phyloP scores from a whole-genome alignment of 257 asterid species.

The Capsicum pubescens region DNA sequence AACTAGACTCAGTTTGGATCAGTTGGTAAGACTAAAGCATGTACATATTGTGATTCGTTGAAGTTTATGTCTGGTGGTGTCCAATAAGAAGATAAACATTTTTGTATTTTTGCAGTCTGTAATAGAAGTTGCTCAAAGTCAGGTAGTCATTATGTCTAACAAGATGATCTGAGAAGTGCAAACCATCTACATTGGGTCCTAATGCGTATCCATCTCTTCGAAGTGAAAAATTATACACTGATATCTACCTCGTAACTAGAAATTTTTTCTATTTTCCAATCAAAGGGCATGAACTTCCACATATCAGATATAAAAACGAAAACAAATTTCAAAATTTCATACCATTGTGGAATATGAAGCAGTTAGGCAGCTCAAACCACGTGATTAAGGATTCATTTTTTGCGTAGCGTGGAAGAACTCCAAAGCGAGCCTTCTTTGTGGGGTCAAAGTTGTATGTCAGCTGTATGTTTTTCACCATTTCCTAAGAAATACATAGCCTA shows the following conservation, averaged over 20 bases:
- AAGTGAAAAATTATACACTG: too few species aligned
- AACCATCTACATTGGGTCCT: too few species aligned
- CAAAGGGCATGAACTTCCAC: neutral
- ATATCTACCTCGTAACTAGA: neutral
- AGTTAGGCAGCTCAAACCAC: conserved; percentile 35
- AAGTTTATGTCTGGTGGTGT: neutral
- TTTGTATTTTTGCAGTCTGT: neutral
- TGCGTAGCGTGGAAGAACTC: too few species aligned
- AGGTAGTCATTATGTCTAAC: neutral
- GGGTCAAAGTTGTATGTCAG: too few species aligned
- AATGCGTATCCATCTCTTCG: too few species aligned
- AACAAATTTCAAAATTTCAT: conserved; percentile 34
- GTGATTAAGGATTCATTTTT: too few species aligned
- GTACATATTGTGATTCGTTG: neutral
- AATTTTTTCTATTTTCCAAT: neutral
- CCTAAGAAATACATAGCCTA: too few species aligned
- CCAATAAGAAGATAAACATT: neutral
- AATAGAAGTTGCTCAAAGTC: neutral
- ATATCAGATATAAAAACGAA: neutral
- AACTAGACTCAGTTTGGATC: too few species aligned
- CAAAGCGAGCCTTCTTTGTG: too few species aligned
- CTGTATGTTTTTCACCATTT: too few species aligned
- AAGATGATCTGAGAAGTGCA: conserved; percentile 16
- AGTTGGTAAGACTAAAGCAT: neutral
- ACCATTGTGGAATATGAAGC: conserved; percentile 99